Evolutionary conservation across 306 rosid genomes (phyloP).

Genomic region (Carpinus viminea): DNA sequence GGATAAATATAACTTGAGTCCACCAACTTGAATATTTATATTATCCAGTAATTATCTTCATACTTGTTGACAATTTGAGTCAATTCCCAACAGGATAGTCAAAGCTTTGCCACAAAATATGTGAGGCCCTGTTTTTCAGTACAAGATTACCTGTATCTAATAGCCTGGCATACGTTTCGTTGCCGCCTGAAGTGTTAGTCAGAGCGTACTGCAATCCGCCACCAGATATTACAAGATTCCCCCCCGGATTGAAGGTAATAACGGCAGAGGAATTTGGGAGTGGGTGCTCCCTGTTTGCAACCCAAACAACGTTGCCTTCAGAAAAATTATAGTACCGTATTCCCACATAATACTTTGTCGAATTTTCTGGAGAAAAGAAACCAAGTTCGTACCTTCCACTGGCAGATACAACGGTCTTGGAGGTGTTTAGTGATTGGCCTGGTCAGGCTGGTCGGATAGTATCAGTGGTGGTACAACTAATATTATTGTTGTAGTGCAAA

Average conservation of each 20-base stretch:
- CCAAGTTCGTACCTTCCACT: background rate
- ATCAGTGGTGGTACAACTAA: background rate
- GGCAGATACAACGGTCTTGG: background rate
- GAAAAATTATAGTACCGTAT: background rate
- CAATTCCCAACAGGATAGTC: too few species aligned
- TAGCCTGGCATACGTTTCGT: background rate
- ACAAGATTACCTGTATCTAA: background rate
- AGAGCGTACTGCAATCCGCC: background rate
- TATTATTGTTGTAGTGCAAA: too few species aligned
- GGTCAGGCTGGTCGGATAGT: background rate
- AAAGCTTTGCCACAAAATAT: background rate
- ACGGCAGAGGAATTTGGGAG: background rate
- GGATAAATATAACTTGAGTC: too few species aligned
- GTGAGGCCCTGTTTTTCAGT: background rate
- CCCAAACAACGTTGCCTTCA: background rate
- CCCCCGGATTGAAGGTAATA: background rate
- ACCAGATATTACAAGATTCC: background rate
- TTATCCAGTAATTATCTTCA: too few species aligned
- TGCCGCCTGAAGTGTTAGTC: background rate
- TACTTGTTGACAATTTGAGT: too few species aligned
- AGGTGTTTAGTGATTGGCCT: background rate
- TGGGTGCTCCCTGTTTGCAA: background rate
- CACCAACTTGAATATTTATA: too few species aligned
- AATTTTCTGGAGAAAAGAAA: background rate
- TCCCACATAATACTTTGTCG: background rate